Evolutionary conservation across 495 filamentous ascomycete genomes (phyloP), one percentile per base, ranked within the genome.

Genomic region (Penicillium dipodomyicola): DNA sequence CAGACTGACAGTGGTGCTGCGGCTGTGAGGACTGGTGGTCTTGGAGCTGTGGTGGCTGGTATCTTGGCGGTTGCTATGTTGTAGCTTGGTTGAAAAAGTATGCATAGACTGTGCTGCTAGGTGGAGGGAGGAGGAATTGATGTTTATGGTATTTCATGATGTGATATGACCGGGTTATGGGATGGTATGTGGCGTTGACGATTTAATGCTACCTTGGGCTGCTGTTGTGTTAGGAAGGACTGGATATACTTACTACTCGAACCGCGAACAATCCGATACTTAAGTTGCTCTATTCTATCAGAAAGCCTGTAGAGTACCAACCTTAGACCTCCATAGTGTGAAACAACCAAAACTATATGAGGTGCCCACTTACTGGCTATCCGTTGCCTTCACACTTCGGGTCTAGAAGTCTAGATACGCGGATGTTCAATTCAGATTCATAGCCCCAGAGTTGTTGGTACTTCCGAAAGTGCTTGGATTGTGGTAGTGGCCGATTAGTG

Each of bases 1-100:
- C 56, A 65, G 56, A 68, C 62, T 17, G 49, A 37, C 23, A 61
- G 56, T 62, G 63, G 25, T 29, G 65, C 53, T 19, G 51, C 4
- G 15, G 43, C 7, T 41, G 0, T 39, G 32, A 53, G 17, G 25
- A 49, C 15, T 46, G 50, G 40, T 5, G 57, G 22, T 41, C 15
- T 63, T 17, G 56, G 50, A 41, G 49, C 49, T 33, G 56, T 52
- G 23, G 23, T 52, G 49, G 57, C 42, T 30, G 57, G 54, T 48
- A 56, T 59, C 37, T 41, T 48, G 45, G 52, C 52, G n/a, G 49
- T 45, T 25, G 32, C 60, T 50, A 35, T 49, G 39, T 19, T 57
- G 32, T 64, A 49, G 27, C 27, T 50, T 41, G 12, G 27, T 22
- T 47, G 6, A 11, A 39, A 17, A 39, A 17, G n/a, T 17, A 17